Base-by-base conservation (phyloP, 106 monocot genomes). In the Acorus calamus region DNA sequence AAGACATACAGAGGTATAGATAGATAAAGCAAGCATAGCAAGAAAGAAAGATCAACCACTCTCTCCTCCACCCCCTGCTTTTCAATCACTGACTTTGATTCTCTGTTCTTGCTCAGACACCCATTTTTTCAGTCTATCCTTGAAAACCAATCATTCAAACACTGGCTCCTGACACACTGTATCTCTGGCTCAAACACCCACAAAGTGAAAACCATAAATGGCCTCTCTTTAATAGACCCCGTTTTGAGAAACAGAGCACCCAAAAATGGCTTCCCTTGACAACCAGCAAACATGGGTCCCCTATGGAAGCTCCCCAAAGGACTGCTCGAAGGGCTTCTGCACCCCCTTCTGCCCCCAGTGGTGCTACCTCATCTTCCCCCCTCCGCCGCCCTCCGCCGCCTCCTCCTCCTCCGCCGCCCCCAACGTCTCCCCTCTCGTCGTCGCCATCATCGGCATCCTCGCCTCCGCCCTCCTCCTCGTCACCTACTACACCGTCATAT, bases 371-470 rank as follows among this genome's bases (percentile, higher is more conserved):
- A 13, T 92, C 73, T 86, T 85, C 80, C 78, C 80, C 7, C 85
- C 76, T 11, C 79, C 76, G 7, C 81, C 79, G 5, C 80, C 87
- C 80, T 13, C 58, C 51, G 68, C 48, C 60, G 80, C 74, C 47
- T 4, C 41, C 53, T 63, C 56, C 56, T 57, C 75, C 59, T 57
- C 54, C 55, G 64, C 57, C 52, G 46, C 61, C 46, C 8, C 84
- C 5, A 50, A 69, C 76, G 75, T 90, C 64, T 87, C 94, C 2
- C 96, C 96, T 6, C 82, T 96, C 7, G 82, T 96, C 56, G 88
- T 96, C 62, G 76, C 85, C 62, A 82, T 96, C 82, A 91, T 96
- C 71, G 91, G 84, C 9, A 67, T 96, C 72, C 91, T 89, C 49
- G 85, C 80, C 11, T 74, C 75, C 57, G 83, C 85, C 55, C 64